Evolutionary conservation across 805 yeast species (phyloP), one percentile per base, ranked within the genome.

Genomic region (Grigorovia yakushimaensis): DNA sequence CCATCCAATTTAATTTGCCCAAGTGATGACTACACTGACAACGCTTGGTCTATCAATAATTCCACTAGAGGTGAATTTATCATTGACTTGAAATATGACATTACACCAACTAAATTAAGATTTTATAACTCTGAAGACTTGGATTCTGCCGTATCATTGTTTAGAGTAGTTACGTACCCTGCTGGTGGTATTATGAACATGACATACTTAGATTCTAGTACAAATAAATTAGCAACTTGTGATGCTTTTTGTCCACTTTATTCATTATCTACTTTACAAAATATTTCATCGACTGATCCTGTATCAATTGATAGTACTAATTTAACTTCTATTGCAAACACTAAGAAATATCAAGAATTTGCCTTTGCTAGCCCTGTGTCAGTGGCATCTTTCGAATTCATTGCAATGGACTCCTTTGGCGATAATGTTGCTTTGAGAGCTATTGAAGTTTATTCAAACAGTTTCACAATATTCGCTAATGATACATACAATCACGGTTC

Each of bases 161-260:
- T 89, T 62, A 74, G 96, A 57, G 69, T 93, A 6, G 68, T 83
- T 38, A 81, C 96, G 0, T 67, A 74, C 46, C 97, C 97, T 0
- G 74, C 88, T 11, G 76, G 81, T 54, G 87, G 97, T 53, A 91
- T 91, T 51, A 85, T 93, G 96, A 93, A 93, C 62, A 64, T 93
- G 53, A 79, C 94, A 0, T 93, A 88, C 58, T 69, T 84, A 20
- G 91, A 91, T 59, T 95, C 95, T 2, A 50, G 60, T 0, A 74
- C 87, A 2, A 79, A 82, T 43, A 66, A 71, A n/a, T 44, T 74
- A 3, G 61, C 67, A 15, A 68, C 68, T 59, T 93, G 98, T 70
- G 96, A 88, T 63, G 94, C 96, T 0, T 82, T 78, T 75, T 93
- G 98, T 65, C 95, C 96, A 0, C 68, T 91, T 22, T 66, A 74